phyloP scores from a whole-genome alignment of 225 moss, liverwort and hornwort genomes.

The Straminergon stramineum region DNA sequence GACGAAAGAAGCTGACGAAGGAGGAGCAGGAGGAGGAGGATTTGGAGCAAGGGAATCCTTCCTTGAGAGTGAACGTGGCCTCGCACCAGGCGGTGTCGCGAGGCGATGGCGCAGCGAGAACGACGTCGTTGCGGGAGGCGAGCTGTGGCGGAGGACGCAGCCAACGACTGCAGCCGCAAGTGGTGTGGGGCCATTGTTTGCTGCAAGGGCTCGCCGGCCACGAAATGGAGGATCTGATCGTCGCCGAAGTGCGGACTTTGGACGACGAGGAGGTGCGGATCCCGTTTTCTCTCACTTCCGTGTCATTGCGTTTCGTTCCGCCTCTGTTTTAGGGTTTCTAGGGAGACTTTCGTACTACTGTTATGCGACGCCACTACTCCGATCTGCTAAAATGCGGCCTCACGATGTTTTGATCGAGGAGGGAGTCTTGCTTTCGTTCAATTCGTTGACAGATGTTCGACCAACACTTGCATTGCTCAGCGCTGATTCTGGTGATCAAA shows the following conservation, averaged over 20 bases:
- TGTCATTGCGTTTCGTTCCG: background rate
- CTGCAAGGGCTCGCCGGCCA: slow-evolving; percentile 39
- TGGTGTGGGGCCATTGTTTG: slow-evolving; percentile 56
- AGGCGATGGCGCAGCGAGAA: slow-evolving; percentile 6
- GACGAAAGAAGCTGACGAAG: background rate
- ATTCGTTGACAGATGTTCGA: background rate
- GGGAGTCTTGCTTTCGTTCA: no score
- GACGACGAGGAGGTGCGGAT: slow-evolving; percentile 30
- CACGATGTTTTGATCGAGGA: background rate
- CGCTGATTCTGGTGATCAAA: background rate
- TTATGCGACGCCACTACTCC: background rate
- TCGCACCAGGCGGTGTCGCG: slow-evolving; percentile 30
- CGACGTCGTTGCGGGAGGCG: slow-evolving; percentile 3
- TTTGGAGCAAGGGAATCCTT: slow-evolving; percentile 7
- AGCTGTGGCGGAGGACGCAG: slow-evolving; percentile 51
- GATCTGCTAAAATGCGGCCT: background rate
- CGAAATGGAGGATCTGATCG: slow-evolving; percentile 76
- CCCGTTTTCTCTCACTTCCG: background rate
- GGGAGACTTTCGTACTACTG: background rate
- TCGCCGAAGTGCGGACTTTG: slow-evolving; percentile 54
- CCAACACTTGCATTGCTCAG: background rate
- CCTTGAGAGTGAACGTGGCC: slow-evolving; percentile 11
- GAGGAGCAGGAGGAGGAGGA: background rate
- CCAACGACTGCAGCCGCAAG: slow-evolving; percentile 56
- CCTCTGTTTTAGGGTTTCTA: background rate